Conservation (phyloP, 2,329 filamentous ascomycete genomes). For the Sclerotinia borealis region DNA sequence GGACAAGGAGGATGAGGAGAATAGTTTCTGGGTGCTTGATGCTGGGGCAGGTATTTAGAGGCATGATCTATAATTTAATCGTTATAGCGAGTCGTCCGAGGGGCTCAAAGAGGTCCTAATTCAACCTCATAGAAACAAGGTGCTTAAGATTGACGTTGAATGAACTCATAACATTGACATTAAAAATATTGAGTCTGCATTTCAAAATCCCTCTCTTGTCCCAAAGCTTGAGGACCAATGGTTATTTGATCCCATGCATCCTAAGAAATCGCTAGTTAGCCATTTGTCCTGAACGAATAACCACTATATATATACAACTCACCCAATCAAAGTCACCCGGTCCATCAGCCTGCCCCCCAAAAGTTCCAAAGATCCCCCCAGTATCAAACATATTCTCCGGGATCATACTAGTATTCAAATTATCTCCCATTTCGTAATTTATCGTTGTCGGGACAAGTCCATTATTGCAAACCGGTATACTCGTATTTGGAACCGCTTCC, state of each 20-base stretch:
- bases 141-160: too few species aligned
- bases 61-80: too few species aligned
- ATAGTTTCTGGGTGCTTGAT: too few species aligned
- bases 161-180: too few species aligned
- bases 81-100: too few species aligned
- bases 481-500: not conserved
- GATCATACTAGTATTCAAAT: slow-evolving; percentile 5
- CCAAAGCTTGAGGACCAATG: not conserved
- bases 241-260: slow-evolving; percentile 24
- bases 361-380: slow-evolving; percentile 10
- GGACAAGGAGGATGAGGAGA: too few species aligned
- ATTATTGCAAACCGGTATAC: not conserved
- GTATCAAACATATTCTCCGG: slow-evolving; percentile 15
- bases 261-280: slow-evolving; percentile 3
- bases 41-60: too few species aligned
- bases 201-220: not conserved
- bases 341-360: slow-evolving; percentile 17
- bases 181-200: not conserved
- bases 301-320: not conserved
- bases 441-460: slow-evolving; percentile 2
- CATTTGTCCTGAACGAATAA: not conserved
- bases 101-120: too few species aligned
- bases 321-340: slow-evolving; percentile 25
- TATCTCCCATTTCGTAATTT: not conserved
- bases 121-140: not conserved